Percentiles rank a stretch among this genome's conserved stretches.
phyloP scores from a whole-genome alignment of 768 basidiomycete species.

The Terana coerulea region DNA sequence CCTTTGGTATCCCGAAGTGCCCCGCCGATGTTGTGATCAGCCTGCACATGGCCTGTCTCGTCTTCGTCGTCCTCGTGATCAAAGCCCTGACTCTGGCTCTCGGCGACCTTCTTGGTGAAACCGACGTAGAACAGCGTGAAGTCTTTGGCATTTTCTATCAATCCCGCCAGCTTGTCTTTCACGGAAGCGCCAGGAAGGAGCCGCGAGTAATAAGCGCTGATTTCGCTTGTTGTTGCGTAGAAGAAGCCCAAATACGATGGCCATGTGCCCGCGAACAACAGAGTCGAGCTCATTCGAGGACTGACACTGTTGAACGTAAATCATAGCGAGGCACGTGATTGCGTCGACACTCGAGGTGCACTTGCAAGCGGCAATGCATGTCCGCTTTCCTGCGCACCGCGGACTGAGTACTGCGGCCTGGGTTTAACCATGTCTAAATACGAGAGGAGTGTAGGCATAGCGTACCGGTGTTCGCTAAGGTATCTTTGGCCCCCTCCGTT shows the following conservation, averaged over 20 bases:
- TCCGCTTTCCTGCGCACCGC: conserved; percentile 44
- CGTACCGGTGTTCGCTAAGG: conserved; percentile 49
- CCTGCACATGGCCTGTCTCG: not conserved
- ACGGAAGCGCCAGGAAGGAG: conserved; percentile 31
- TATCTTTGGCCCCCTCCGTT: conserved; percentile 42
- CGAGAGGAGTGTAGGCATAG: not conserved
- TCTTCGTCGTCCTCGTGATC: conserved; percentile 12
- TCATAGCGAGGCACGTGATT: conserved; percentile 44
- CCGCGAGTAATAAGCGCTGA: conserved; percentile 29
- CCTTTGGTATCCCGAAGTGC: conserved; percentile 22
- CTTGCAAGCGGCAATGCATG: conserved; percentile 49
- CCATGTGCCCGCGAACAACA: conserved; percentile 69
- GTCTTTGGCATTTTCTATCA: conserved; percentile 35
- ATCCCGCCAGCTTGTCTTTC: conserved; percentile 26
- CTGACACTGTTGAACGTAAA: conserved; percentile 42
- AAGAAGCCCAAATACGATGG: conserved; percentile 64
- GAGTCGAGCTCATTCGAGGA: conserved; percentile 29
- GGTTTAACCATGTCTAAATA: not conserved
- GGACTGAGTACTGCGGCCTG: conserved; percentile 47
- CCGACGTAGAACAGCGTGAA: conserved; percentile 41
- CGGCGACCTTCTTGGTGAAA: conserved; percentile 25
- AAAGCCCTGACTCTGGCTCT: conserved; percentile 10
- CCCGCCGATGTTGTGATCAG: conserved; percentile 2
- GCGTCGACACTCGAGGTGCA: conserved; percentile 45
- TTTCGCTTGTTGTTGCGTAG: conserved; percentile 32